These are phyloP conservation scores for Inonotus obliquus DNA, from an alignment of 1,284 basidiomycete species.

Conservation along the genomic window DNA sequence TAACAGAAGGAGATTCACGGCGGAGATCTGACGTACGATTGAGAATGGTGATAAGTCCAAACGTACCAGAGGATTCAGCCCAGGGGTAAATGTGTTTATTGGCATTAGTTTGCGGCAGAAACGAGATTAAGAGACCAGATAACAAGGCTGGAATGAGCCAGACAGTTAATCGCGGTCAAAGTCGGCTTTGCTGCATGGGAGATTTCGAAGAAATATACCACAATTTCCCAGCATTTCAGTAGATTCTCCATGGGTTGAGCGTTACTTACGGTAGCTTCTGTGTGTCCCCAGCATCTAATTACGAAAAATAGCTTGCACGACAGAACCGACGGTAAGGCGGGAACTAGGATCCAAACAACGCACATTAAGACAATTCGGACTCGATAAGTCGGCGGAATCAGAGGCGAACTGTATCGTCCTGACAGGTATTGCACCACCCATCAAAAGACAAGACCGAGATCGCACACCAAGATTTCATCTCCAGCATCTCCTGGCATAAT, in stretches of 20 bases:
- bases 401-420: too few relatives aligned
- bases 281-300: neutral
- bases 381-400: neutral
- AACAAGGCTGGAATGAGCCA: too few relatives aligned
- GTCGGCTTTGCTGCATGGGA: neutral
- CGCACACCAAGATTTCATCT: neutral
- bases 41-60: too few relatives aligned
- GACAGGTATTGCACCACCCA: neutral
- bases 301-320: neutral
- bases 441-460: neutral
- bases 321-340: neutral
- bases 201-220: neutral
- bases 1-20: too few relatives aligned
- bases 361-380: neutral
- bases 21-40: too few relatives aligned
- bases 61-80: too few relatives aligned
- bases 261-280: neutral
- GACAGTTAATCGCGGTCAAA: neutral
- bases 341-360: neutral
- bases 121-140: too few relatives aligned
- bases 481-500: neutral
- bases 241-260: neutral
- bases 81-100: too few relatives aligned
- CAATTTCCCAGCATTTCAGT: neutral
- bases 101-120: too few relatives aligned